Percentiles rank a stretch among this genome's conserved stretches.
These are phyloP conservation scores for Melastoma candidum DNA, from an alignment of 441 rosid species.

Conservation along the genomic window DNA sequence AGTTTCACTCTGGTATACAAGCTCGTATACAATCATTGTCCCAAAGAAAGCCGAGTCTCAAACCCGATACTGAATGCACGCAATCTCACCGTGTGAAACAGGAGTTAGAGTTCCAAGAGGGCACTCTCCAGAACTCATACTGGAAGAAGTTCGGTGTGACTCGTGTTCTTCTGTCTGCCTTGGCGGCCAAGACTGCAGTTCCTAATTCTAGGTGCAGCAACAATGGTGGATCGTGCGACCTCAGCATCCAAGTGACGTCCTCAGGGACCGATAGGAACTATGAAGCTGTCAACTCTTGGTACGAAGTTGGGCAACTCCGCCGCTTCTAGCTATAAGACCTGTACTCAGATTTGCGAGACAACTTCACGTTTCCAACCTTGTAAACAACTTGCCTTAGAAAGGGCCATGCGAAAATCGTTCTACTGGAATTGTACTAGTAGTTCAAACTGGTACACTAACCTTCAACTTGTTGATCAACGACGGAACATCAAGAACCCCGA, in stretches of 20 bases:
- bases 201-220: conserved; percentile 41
- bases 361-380: conserved; percentile 12
- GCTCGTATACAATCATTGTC: not conserved
- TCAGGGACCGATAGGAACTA: conserved; percentile 79
- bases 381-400: no score
- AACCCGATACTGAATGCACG: not conserved
- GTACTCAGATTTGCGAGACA: conserved; percentile 32
- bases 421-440: no score
- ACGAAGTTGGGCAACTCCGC: conserved; percentile 62
- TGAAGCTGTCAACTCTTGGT: conserved; percentile 71
- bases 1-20: conserved; percentile 70
- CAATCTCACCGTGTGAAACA: conserved; percentile 7
- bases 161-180: conserved; percentile 47
- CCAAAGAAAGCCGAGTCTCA: not conserved
- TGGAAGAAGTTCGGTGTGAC: conserved; percentile 83
- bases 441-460: no score
- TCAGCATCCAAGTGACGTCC: conserved; percentile 63
- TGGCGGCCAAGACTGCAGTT: conserved; percentile 44
- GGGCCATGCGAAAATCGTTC: no score
- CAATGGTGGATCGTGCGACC: conserved; percentile 41
- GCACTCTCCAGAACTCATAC: conserved; percentile 54
- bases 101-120: conserved; percentile 78
- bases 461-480: no score
- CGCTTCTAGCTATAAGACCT: conserved; percentile 55
- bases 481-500: no score